Percentiles rank a stretch among this genome's conserved stretches.
These are phyloP conservation scores for Syzygium aromaticum DNA, from an alignment of 345 rosid species.

Conservation along the genomic window DNA sequence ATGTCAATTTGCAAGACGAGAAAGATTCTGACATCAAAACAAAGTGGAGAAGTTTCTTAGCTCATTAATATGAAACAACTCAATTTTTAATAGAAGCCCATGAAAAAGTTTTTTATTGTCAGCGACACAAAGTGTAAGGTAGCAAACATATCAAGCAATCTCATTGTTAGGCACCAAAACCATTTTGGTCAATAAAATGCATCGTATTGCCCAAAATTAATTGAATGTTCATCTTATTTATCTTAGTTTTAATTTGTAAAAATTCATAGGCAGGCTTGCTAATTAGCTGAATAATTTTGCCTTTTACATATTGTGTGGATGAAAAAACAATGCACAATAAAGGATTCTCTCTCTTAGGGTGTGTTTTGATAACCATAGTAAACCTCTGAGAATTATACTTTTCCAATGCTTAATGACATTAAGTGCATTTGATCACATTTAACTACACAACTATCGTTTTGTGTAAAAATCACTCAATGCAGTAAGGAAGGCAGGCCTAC, in stretches of 20 bases:
- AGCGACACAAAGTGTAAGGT: not conserved
- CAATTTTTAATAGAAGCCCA: not conserved
- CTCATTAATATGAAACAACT: not conserved
- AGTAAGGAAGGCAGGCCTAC: not conserved
- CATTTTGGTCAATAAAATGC: not conserved
- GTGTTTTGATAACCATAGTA: not conserved
- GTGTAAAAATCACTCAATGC: not conserved
- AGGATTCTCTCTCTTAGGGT: not conserved
- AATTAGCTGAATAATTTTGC: not conserved
- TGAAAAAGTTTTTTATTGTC: not conserved
- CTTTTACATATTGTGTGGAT: not conserved
- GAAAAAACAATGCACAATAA: not conserved
- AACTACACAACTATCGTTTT: not conserved
- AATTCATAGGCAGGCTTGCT: not conserved
- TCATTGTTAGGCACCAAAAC: not conserved
- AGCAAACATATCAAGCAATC: not conserved
- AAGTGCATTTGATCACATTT: not conserved
- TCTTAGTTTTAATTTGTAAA: not conserved
- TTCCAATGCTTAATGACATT: not conserved
- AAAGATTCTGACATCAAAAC: not conserved
- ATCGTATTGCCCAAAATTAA: not conserved
- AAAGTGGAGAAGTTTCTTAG: not conserved
- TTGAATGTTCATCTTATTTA: not conserved
- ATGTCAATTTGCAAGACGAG: not conserved
- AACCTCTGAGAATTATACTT: not conserved